These are phyloP conservation scores for Solanum pennellii DNA, from an alignment of 257 asterid species.

Conservation along the genomic window DNA sequence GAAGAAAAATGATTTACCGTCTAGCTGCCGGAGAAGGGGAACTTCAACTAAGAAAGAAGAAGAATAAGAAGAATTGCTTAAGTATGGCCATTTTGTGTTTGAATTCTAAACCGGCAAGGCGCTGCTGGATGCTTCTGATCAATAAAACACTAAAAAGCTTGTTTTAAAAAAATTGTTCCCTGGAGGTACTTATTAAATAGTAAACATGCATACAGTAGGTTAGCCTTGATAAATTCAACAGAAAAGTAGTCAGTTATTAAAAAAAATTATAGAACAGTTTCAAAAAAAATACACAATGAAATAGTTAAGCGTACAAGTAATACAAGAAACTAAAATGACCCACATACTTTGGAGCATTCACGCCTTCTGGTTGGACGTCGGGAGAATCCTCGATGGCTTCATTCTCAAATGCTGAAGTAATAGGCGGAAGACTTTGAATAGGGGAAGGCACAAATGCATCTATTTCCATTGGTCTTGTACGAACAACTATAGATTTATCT, in stretches of 20 bases:
- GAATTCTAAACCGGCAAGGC: background rate
- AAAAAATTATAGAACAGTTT: background rate
- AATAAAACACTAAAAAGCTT: background rate
- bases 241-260: background rate
- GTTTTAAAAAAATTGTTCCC: background rate
- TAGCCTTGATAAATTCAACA: background rate
- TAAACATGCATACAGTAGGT: background rate
- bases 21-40: too few species aligned
- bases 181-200: background rate
- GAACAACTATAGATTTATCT: slow-evolving; percentile 14
- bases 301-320: background rate
- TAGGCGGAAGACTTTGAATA: background rate
- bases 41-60: too few species aligned
- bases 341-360: slow-evolving; percentile 12
- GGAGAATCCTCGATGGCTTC: slow-evolving; percentile 7
- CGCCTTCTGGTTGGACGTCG: slow-evolving; percentile 8
- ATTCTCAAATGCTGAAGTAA: slow-evolving; percentile 2
- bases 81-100: background rate
- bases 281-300: background rate
- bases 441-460: background rate
- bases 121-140: background rate
- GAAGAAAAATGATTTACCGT: background rate
- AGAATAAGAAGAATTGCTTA: too few species aligned
- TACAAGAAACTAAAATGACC: background rate
- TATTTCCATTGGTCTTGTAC: slow-evolving; percentile 3